Conservation (phyloP, 2,329 filamentous ascomycete genomes). For the Calonectria pseudoturangicola region DNA sequence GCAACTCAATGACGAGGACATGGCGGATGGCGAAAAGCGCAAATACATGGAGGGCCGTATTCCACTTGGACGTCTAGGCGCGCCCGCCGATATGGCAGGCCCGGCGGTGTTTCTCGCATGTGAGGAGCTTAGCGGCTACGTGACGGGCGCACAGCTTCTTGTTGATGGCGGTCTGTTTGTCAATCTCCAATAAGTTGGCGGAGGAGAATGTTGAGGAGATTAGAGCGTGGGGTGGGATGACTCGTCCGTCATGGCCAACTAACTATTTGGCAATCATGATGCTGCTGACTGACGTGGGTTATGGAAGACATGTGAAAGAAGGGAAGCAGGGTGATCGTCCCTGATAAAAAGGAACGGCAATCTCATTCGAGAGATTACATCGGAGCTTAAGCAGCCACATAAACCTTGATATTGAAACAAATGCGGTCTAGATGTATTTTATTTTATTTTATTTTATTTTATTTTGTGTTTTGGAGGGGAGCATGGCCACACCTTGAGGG, state of each 20-base stretch:
- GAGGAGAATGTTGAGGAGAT: slow-evolving; percentile 43
- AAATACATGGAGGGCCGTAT: slow-evolving; percentile 88
- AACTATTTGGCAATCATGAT: slow-evolving; percentile 3
- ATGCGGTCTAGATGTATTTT: too few relatives aligned
- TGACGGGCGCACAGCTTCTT: slow-evolving; percentile 87
- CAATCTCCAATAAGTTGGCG: slow-evolving; percentile 80
- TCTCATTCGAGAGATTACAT: slow-evolving; percentile 2
- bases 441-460: background rate
- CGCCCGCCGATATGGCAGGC: slow-evolving; percentile 84
- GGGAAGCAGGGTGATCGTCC: background rate
- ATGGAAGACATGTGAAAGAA: slow-evolving; percentile 22
- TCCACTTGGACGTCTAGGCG: slow-evolving; percentile 84
- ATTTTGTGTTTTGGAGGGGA: background rate
- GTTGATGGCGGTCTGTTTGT: slow-evolving; percentile 94
- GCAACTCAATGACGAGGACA: slow-evolving; percentile 88
- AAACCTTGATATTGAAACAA: background rate
- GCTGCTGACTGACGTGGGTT: background rate
- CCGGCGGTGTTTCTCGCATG: slow-evolving; percentile 91
- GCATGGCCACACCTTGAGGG: background rate
- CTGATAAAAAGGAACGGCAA: background rate
- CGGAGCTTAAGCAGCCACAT: background rate
- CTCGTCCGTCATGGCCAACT: slow-evolving; percentile 15
- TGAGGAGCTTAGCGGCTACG: slow-evolving; percentile 85
- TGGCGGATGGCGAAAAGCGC: slow-evolving; percentile 83
- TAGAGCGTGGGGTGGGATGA: slow-evolving; percentile 30